Evolutionary conservation across 257 asterid genomes (phyloP), one percentile per base, ranked within the genome.

Genomic region (Thymus mandschuricus): DNA sequence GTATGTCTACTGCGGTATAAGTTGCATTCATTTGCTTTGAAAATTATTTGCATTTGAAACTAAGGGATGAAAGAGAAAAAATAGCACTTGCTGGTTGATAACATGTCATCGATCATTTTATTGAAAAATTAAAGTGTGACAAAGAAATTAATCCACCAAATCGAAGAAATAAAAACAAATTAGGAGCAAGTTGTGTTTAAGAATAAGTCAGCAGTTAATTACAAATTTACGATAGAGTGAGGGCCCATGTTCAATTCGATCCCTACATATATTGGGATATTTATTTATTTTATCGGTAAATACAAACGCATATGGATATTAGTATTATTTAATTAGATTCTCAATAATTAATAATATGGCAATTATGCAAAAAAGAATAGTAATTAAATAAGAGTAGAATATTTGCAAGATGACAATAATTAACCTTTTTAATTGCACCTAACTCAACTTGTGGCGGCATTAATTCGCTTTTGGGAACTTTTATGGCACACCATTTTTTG

Each of bases 141-240:
- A 5, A 66, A 57, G 74, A 69, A 41, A 57, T n/a, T n/a, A n/a
- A n/a, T 44, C 8, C 8, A 43, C 31, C 27, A 56, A 54, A 40
- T 40, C 55, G 55, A n/a, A 12, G 12, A 59, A 3, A 55, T 9
- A 9, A 34, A 33, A 60, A 68, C 64, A 55, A 54, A 54, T n/a
- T n/a, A n/a, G n/a, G n/a, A 31, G 44, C 64, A 27, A 46, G 73
- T 69, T 28, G 65, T 55, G 64, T 6, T 70, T 70, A 68, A 59
- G 33, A 60, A 28, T 29, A 12, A 31, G 43, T 43, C 66, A 30
- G 66, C 74, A 6, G 41, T 11, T 3, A 1, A 45, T n/a, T n/a
- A n/a, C n/a, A n/a, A n/a, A n/a, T n/a, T n/a, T n/a, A n/a, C n/a
- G n/a, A n/a, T n/a, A n/a, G 6, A 11, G 13, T 2, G 27, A 11